phyloP scores from a whole-genome alignment of 176 grass and related monocot genomes.

The Avena insularis region DNA sequence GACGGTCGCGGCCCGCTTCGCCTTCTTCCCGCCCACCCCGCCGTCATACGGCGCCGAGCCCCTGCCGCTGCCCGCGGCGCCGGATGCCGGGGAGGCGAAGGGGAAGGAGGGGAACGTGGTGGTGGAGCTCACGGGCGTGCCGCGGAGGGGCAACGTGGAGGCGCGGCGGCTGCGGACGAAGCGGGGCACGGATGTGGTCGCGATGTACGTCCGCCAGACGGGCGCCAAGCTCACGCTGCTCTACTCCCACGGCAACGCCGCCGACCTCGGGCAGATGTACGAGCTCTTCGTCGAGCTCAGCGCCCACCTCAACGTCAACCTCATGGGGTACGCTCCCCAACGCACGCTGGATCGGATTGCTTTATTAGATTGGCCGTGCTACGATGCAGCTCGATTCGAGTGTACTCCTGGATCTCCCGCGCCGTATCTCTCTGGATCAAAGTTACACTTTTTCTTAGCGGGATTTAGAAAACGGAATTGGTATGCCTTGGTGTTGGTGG shows the following conservation, averaged over 20 bases:
- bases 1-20: slow-evolving; percentile 77
- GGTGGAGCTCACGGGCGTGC: slow-evolving; percentile 66
- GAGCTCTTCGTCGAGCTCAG: slow-evolving; percentile 96
- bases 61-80: not conserved
- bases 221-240: slow-evolving; percentile 83
- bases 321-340: slow-evolving; percentile 76
- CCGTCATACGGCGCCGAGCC: slow-evolving; percentile 65
- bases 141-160: slow-evolving; percentile 76
- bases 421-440: slow-evolving; percentile 32
- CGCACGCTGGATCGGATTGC: not conserved
- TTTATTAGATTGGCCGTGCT: slow-evolving; percentile 13
- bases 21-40: slow-evolving; percentile 84
- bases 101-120: not conserved
- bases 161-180: slow-evolving; percentile 75
- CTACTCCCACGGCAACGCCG: slow-evolving; percentile 98
- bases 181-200: slow-evolving; percentile 75
- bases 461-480: not conserved
- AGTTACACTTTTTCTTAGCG: not conserved
- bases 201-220: slow-evolving; percentile 78
- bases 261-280: slow-evolving; percentile 96
- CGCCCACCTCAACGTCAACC: slow-evolving; percentile 88
- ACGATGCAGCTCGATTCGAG: slow-evolving; percentile 7
- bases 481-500: not conserved
- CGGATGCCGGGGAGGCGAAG: not conserved
- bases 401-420: slow-evolving; percentile 27